Percentiles rank a stretch among this genome's conserved stretches.
phyloP scores from a whole-genome alignment of 73 alveolate species.

The Symbiodinium natans region DNA sequence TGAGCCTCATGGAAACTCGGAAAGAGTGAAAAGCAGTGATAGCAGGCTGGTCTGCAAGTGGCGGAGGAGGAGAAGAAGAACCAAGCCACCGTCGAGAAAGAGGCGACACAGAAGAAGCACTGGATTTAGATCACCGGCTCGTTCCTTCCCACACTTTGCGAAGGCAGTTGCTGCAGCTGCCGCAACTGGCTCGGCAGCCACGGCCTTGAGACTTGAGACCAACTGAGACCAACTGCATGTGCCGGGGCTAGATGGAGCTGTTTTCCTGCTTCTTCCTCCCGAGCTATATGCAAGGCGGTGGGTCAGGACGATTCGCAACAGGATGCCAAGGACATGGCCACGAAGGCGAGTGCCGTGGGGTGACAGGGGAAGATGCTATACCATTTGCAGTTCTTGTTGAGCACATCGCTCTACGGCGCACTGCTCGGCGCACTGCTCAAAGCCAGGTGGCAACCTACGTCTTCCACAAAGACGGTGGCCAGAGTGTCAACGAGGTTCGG shows the following conservation, averaged over 20 bases:
- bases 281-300: conserved; percentile 16
- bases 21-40: not conserved
- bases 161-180: not conserved
- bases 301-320: conserved; percentile 8
- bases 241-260: no score
- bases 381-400: not conserved
- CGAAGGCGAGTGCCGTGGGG: conserved; percentile 2
- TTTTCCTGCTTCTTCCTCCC: not conserved
- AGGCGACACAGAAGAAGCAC: no score
- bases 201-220: not conserved
- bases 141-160: not conserved
- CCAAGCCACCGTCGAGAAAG: not conserved
- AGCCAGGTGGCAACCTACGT: not conserved
- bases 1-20: no score
- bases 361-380: no score
- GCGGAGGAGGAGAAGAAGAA: not conserved
- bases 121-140: no score
- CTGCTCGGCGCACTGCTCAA: no score
- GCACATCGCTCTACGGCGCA: no score
- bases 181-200: not conserved
- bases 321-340: conserved; percentile 43
- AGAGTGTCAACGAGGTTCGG: not conserved
- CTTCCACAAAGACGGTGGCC: not conserved
- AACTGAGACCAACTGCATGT: no score
- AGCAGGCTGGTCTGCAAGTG: not conserved